A percentile compares a stretch with the other conserved stretches of the same genome.
Evolutionary conservation across 2,329 filamentous ascomycete species (phyloP).

Genomic region (Neonectria punicea): DNA sequence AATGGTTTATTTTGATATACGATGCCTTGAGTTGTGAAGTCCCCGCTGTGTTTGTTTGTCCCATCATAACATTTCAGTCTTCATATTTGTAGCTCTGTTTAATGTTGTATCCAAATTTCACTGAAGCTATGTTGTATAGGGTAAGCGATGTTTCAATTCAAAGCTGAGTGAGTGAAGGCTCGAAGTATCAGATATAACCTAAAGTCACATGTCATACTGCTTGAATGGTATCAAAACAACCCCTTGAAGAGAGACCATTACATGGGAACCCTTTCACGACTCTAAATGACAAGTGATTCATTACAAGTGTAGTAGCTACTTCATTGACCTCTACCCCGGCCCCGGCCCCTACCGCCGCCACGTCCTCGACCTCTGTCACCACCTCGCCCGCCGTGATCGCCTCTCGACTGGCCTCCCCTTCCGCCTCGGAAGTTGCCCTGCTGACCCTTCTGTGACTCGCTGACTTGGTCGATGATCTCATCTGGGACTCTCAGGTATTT

Average conservation of each 20-base stretch:
- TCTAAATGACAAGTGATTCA: not conserved
- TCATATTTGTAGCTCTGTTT: not conserved
- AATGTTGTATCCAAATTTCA: not conserved
- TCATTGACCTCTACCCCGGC: slow-evolving; percentile 49
- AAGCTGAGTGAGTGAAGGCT: too few relatives aligned
- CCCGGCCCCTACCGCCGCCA: slow-evolving; percentile 53
- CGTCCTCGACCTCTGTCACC: slow-evolving; percentile 56
- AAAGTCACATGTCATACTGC: not conserved
- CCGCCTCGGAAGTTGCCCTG: slow-evolving; percentile 72
- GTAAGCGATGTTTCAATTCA: not conserved
- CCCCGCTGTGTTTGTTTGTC: not conserved
- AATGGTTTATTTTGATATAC: not conserved
- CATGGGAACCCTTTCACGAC: not conserved
- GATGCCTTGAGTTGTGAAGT: not conserved
- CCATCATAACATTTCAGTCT: not conserved
- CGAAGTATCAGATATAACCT: not conserved
- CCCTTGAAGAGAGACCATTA: not conserved
- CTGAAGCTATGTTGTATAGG: not conserved
- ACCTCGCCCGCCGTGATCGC: slow-evolving; percentile 67
- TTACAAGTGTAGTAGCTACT: slow-evolving; percentile 11
- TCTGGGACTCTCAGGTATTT: slow-evolving; percentile 97
- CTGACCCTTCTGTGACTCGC: slow-evolving; percentile 87
- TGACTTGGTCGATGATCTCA: slow-evolving; percentile 94
- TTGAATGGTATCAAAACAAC: not conserved
- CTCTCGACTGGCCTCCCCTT: slow-evolving; percentile 67